Conservation (phyloP, 352 stramenopile species). For the Blastocystis sp. region DNA sequence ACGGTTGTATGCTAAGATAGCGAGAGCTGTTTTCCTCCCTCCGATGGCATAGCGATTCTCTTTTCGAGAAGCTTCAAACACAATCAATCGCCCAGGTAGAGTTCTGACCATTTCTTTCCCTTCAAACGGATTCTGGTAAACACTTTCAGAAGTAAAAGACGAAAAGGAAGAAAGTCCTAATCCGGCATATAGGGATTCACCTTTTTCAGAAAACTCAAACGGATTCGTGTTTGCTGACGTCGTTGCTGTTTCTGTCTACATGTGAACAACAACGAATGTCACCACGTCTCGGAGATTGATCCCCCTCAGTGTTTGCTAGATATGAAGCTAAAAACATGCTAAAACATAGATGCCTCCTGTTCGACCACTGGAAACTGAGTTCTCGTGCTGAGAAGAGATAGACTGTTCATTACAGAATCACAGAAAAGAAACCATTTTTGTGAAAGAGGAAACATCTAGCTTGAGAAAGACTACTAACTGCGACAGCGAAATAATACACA, state of each 20-base stretch:
- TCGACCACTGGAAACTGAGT: background rate
- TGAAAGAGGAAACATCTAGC: conserved; percentile 27
- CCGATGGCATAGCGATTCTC: conserved; percentile 12
- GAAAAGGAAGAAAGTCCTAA: background rate
- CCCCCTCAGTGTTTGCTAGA: background rate
- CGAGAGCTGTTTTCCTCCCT: conserved; percentile 62
- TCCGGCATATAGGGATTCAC: background rate
- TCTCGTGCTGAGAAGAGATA: background rate
- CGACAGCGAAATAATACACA: background rate
- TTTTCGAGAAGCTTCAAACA: background rate
- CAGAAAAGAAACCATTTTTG: background rate
- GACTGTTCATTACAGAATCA: background rate
- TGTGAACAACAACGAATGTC: background rate
- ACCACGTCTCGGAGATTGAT: background rate
- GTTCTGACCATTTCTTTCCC: background rate
- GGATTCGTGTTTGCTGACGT: background rate
- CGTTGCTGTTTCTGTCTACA: background rate
- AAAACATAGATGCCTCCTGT: background rate
- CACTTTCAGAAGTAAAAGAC: background rate
- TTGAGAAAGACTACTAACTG: conserved; percentile 24
- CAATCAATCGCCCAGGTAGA: background rate
- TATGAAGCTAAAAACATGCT: background rate
- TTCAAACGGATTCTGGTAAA: background rate
- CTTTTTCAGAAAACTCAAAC: background rate
- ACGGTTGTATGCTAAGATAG: conserved; percentile 73